A percentile compares a stretch with the other conserved stretches of the same genome.
Evolutionary conservation across 768 basidiomycete genomes (phyloP).

Genomic region (Roridomyces roridus): DNA sequence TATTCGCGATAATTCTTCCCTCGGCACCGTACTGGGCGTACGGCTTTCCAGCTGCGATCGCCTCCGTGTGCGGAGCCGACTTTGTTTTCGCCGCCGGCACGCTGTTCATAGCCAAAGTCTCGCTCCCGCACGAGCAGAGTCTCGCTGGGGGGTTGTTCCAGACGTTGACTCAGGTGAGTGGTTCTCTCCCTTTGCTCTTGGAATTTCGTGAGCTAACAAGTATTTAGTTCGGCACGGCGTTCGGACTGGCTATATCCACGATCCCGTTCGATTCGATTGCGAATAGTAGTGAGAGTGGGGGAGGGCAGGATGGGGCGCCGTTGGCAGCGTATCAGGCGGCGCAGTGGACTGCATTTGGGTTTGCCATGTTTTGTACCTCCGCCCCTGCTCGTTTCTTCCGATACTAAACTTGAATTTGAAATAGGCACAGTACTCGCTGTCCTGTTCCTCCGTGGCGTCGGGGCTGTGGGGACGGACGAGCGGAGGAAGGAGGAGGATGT

Average conservation of each 20-base stretch:
- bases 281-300: conserved; percentile 30
- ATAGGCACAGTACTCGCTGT: conserved; percentile 13
- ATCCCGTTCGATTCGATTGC: conserved; percentile 41
- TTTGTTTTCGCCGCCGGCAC: conserved; percentile 79
- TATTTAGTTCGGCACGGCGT: conserved; percentile 60
- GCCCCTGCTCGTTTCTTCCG: not conserved
- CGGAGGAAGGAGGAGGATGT: not conserved
- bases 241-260: conserved; percentile 60
- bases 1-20: too few relatives aligned
- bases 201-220: too few relatives aligned
- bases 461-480: too few relatives aligned
- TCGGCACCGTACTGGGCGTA: conserved; percentile 72
- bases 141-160: too few relatives aligned
- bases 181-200: too few relatives aligned
- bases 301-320: conserved; percentile 42
- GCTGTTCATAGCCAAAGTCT: conserved; percentile 76
- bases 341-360: too few relatives aligned
- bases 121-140: too few relatives aligned
- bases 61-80: conserved; percentile 78
- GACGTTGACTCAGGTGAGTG: too few relatives aligned
- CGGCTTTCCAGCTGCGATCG: conserved; percentile 70
- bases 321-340: conserved; percentile 56
- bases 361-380: conserved; percentile 48
- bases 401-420: not conserved
- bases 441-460: conserved; percentile 15